phyloP scores from a whole-genome alignment of 371 early-diverging fungal species.

The Mucor plumbeus region DNA sequence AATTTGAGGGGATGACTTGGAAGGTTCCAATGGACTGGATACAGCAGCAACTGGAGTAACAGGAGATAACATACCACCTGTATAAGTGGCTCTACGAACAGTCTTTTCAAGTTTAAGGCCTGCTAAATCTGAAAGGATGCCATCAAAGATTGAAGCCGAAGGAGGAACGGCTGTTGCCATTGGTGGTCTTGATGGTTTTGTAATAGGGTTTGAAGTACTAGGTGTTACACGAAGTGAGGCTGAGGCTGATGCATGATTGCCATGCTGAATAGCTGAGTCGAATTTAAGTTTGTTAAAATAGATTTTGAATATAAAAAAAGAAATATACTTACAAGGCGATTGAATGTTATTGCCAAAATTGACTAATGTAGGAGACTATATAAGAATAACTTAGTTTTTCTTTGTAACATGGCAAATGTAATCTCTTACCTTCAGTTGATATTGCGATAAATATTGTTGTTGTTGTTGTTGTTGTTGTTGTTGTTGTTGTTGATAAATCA shows the following conservation, averaged over 20 bases:
- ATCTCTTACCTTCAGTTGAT: constrained; percentile 2
- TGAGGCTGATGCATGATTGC: constrained; percentile 10
- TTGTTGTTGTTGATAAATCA: not conserved
- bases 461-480: too few relatives aligned
- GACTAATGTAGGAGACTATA: constrained; percentile 9
- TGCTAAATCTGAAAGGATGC: constrained; percentile 38
- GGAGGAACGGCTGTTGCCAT: not conserved
- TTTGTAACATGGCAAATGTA: not conserved
- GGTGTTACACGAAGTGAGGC: constrained; percentile 21
- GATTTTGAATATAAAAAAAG: not conserved
- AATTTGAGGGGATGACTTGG: not conserved
- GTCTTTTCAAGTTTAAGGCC: constrained; percentile 30
- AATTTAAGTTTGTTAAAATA: not conserved
- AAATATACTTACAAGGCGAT: constrained; percentile 8
- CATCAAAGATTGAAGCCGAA: constrained; percentile 8
- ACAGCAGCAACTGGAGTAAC: constrained; percentile 21
- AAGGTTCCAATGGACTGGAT: not conserved
- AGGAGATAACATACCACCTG: constrained; percentile 41
- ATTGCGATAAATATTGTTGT: not conserved
- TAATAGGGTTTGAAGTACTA: constrained; percentile 9
- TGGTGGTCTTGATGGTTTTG: constrained; percentile 4
- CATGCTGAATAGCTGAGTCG: constrained; percentile 8
- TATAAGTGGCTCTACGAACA: constrained; percentile 34
- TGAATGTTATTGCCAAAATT: constrained; percentile 5
- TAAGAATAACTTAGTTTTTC: not conserved